Conservation (phyloP, 1,139 yeast species). For the Candida frijolesensis region DNA sequence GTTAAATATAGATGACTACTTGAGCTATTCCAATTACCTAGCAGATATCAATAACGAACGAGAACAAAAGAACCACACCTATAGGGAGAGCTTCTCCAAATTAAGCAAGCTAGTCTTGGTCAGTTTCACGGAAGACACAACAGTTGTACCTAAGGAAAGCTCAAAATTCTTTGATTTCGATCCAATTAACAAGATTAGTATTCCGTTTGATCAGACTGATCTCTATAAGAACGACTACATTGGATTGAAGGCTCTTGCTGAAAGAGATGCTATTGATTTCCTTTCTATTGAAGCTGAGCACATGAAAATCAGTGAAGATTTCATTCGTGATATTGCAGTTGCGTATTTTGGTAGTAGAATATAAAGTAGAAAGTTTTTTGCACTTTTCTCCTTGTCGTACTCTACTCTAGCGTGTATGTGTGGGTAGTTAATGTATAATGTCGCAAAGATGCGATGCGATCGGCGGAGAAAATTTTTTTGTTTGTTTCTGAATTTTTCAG, state of each 20-base stretch:
- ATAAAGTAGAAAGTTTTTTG: background rate
- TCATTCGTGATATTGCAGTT: conserved; percentile 40
- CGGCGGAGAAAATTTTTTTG: background rate
- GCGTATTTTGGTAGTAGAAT: conserved; percentile 30
- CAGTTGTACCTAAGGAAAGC: conserved; percentile 72
- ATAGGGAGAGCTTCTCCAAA: conserved; percentile 41
- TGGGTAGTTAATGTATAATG: no score
- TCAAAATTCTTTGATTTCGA: conserved; percentile 67
- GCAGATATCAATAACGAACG: conserved; percentile 71
- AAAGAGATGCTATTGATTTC: conserved; percentile 48
- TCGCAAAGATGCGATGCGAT: background rate
- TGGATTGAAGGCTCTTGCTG: conserved; percentile 56
- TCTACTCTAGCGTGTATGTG: background rate
- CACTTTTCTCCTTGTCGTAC: background rate
- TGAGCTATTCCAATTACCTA: conserved; percentile 53
- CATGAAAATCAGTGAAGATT: conserved; percentile 60
- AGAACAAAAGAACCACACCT: conserved; percentile 28
- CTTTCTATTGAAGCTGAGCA: conserved; percentile 61
- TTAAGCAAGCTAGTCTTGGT: conserved; percentile 61
- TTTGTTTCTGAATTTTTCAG: background rate
- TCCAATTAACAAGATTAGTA: conserved; percentile 36
- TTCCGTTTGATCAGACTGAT: conserved; percentile 52
- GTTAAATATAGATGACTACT: conserved; percentile 46
- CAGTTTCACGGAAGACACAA: conserved; percentile 61
- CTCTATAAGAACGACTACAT: conserved; percentile 56